phyloP scores from a whole-genome alignment of 495 filamentous ascomycete species.

The Aspergillus coremiiformis region DNA sequence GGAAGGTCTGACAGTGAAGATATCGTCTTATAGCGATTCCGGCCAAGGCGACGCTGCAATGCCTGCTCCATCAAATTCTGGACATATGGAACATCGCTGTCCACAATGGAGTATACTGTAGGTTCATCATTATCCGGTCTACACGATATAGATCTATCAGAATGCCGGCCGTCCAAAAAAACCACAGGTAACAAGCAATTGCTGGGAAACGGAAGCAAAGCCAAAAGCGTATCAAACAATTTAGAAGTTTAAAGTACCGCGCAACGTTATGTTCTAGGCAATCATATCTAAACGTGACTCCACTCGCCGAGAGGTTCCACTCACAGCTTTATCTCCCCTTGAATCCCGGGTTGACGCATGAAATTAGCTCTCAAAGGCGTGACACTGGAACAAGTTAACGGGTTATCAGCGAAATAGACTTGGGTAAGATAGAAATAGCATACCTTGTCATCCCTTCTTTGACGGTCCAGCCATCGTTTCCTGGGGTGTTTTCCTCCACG shows the following conservation, averaged over 20 bases:
- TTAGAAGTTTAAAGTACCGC: conserved; percentile 22
- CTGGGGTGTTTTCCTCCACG: conserved; percentile 69
- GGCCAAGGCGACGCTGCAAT: conserved; percentile 54
- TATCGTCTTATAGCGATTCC: conserved; percentile 35
- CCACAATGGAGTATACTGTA: conserved; percentile 63
- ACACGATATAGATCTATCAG: conserved; percentile 36
- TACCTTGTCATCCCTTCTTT: conserved; percentile 85
- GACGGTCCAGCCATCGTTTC: conserved; percentile 93
- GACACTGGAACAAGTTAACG: conserved; percentile 48
- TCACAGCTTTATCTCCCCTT: conserved; percentile 86
- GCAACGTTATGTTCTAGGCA: conserved; percentile 24
- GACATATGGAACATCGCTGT: conserved; percentile 81
- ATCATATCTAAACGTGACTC: conserved; percentile 13
- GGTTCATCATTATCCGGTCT: conserved; percentile 34
- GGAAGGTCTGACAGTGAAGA: conserved; percentile 38
- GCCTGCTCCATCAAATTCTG: conserved; percentile 72
- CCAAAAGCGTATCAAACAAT: conserved; percentile 24
- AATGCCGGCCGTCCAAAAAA: conserved; percentile 18
- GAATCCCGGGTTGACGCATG: conserved; percentile 62
- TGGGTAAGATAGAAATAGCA: conserved; percentile 16
- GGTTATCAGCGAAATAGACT: not conserved
- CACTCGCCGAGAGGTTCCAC: conserved; percentile 42
- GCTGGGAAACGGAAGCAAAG: conserved; percentile 9
- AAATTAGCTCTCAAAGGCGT: conserved; percentile 91
- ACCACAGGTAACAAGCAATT: not conserved